Evolutionary conservation across 2,329 filamentous ascomycete species (phyloP), one percentile per base, ranked within the genome.

Genomic region (Ascochyta koolunga): DNA sequence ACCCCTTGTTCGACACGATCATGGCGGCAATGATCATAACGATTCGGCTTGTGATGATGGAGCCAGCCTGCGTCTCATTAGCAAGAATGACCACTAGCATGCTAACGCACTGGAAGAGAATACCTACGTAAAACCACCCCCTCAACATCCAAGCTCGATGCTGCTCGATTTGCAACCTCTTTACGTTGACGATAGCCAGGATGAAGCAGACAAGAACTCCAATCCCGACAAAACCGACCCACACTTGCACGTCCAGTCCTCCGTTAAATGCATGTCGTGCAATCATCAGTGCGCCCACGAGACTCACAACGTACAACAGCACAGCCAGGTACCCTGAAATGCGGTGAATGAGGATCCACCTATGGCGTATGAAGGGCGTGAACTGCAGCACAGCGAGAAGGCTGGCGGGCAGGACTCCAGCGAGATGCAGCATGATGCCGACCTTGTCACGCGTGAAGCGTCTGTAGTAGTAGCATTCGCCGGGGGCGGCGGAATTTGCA

Each of bases 301-400:
- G 79, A 13, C 76, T 74, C 4, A 81, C 49, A 0, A 80, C 24
- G 2, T 81, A 74, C 0, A 88, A 72, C 0, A 83, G 49, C 0
- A 84, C 53, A 46, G 85, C 67, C 4, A 82, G 31, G 56, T 87
- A 87, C 1, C 86, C 86, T 46, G 81, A 84, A 50, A 88, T 77
- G 0, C 86, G 81, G 64, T 89, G 86, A 19, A 87, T 67, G 2
- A 83, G 54, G 1, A 85, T 71, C 45, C 72, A 63, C 59, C 77
- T 81, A 59, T 83, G 77, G 1, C 79, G 72, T 43, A 80, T 74
- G 22, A 70, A 61, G 1, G 78, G 79, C 0, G 75, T 65, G 64
- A 80, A 80, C 54, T 80, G 78, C 8, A 72, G 65, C 0, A 74
- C 58, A 1, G 72, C 73, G 5, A 81, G 71, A 2, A 81, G 47